These are phyloP conservation scores for Furcasterigmium sp. DNA, from an alignment of 2,329 filamentous ascomycete genomes.

Conservation along the genomic window DNA sequence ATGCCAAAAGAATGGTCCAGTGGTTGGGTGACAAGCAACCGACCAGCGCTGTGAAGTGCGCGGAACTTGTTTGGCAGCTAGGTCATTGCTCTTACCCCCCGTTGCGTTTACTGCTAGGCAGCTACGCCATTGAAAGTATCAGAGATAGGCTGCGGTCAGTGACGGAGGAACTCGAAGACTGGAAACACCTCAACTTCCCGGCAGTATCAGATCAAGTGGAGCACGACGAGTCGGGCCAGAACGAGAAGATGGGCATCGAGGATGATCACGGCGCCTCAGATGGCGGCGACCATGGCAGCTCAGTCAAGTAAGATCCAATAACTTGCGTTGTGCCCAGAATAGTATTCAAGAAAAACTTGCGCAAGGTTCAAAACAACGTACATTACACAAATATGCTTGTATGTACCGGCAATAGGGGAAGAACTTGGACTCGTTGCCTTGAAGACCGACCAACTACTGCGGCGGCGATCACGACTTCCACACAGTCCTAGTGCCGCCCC, in stretches of 20 bases:
- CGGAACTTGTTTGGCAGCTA: slow-evolving; percentile 89
- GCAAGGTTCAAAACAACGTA: no score
- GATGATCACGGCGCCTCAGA: not conserved
- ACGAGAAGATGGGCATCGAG: not conserved
- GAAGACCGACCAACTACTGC: no score
- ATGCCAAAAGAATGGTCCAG: slow-evolving; percentile 86
- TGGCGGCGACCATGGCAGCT: no score
- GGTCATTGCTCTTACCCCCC: slow-evolving; percentile 95
- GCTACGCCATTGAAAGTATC: slow-evolving; percentile 94
- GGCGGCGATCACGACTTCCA: no score
- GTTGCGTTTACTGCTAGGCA: slow-evolving; percentile 78
- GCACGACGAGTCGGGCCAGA: not conserved
- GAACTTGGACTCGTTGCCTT: no score
- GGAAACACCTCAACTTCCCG: slow-evolving; percentile 78
- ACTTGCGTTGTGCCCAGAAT: no score
- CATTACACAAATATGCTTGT: no score
- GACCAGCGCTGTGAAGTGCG: slow-evolving; percentile 86
- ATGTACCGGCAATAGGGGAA: no score
- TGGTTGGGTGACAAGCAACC: slow-evolving; percentile 93
- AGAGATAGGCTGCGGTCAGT: slow-evolving; percentile 83
- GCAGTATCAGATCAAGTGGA: slow-evolving; percentile 26
- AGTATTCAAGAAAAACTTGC: no score
- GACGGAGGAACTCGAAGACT: slow-evolving; percentile 91
- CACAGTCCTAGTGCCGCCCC: no score
- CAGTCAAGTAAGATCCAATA: no score